These are phyloP conservation scores for Peterozyma toletana DNA, from an alignment of 805 yeast species.

Conservation along the genomic window DNA sequence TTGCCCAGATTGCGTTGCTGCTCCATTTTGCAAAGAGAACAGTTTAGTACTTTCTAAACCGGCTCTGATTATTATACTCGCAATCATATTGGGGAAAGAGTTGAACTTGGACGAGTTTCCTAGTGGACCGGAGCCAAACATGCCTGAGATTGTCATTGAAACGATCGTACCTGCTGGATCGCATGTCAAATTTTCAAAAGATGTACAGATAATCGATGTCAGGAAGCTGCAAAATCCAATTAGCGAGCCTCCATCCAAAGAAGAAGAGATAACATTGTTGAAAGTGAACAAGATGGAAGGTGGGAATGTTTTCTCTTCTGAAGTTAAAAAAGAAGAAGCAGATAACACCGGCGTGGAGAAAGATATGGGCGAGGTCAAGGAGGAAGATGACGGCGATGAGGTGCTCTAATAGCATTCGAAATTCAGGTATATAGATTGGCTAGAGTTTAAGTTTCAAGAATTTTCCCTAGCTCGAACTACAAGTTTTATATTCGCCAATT, in stretches of 20 bases:
- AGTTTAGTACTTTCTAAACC: conserved; percentile 81
- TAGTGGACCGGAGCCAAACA: conserved; percentile 70
- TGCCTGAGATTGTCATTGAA: conserved; percentile 65
- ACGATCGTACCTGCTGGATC: conserved; percentile 52
- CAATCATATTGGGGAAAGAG: conserved; percentile 48
- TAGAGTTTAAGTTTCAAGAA: too few species aligned
- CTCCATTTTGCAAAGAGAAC: conserved; percentile 72
- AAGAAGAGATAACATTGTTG: conserved; percentile 11
- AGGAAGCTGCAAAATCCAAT: conserved; percentile 16
- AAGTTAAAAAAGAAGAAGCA: neutral
- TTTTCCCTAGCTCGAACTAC: too few species aligned
- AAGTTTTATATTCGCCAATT: too few species aligned
- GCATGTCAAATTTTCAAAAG: conserved; percentile 54
- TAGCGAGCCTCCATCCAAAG: conserved; percentile 12
- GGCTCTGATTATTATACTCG: conserved; percentile 69
- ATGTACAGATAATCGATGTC: conserved; percentile 48
- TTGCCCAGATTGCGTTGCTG: conserved; percentile 84
- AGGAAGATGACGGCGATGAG: conserved; percentile 4
- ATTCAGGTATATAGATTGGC: too few species aligned
- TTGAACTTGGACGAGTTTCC: conserved; percentile 42
- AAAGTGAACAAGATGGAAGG: neutral
- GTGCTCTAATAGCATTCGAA: neutral
- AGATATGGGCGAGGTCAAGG: neutral
- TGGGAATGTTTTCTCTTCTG: neutral
- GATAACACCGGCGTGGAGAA: neutral